Evolutionary conservation across 768 basidiomycete genomes (phyloP).

Genomic region (Trichaptum fuscoviolaceum): DNA sequence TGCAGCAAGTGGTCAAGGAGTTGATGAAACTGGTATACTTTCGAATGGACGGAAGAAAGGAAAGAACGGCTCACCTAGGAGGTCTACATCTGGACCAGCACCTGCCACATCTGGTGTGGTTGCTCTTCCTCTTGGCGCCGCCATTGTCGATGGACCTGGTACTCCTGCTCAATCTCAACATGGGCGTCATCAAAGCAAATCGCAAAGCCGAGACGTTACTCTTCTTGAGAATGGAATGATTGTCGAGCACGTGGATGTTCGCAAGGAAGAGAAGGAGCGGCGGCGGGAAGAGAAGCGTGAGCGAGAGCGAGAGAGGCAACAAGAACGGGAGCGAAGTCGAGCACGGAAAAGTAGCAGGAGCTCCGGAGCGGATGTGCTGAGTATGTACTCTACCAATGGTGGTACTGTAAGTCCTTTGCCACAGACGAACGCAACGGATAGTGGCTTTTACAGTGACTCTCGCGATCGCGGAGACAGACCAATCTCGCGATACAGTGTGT

Average conservation of each 20-base stretch:
- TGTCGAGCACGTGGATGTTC: slow-evolving; percentile 81
- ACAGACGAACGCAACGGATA: slow-evolving; percentile 39
- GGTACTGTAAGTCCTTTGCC: slow-evolving; percentile 36
- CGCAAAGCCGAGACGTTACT: slow-evolving; percentile 67
- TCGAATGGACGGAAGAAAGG: slow-evolving; percentile 51
- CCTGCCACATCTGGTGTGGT: slow-evolving; percentile 10
- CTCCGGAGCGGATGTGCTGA: slow-evolving; percentile 66
- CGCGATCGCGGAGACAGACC: slow-evolving; percentile 35
- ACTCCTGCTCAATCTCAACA: background rate
- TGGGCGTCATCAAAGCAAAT: slow-evolving; percentile 29
- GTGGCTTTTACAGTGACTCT: slow-evolving; percentile 35
- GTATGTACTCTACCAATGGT: slow-evolving; percentile 58
- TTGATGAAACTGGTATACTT: slow-evolving; percentile 57
- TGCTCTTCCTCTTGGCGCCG: slow-evolving; percentile 3
- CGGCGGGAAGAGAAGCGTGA: slow-evolving; percentile 61
- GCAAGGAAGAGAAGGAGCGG: slow-evolving; percentile 72
- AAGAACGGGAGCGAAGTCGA: slow-evolving; percentile 52
- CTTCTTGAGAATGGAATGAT: slow-evolving; percentile 86
- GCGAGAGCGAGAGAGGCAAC: slow-evolving; percentile 60
- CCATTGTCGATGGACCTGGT: background rate
- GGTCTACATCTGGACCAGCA: slow-evolving; percentile 29
- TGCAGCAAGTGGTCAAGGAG: slow-evolving; percentile 28
- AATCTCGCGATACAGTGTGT: slow-evolving; percentile 49
- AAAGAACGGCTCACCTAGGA: slow-evolving; percentile 34
- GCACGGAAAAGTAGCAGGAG: slow-evolving; percentile 71